Conservation (phyloP, 495 filamentous ascomycete genomes). For the Penicillium antarcticum region DNA sequence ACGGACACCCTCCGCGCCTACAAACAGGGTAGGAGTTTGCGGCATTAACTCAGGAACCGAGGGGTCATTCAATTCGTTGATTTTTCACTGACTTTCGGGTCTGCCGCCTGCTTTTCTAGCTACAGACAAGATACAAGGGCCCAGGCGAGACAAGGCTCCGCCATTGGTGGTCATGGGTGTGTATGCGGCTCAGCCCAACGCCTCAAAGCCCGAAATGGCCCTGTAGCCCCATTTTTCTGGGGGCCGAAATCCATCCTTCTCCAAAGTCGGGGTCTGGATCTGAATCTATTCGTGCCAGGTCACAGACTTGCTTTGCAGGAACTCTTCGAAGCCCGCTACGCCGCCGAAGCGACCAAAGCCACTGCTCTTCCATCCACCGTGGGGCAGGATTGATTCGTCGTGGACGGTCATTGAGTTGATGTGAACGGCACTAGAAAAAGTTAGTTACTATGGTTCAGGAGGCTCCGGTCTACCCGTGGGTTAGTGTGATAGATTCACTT, state of each 20-base stretch:
- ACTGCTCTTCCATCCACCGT: conserved; percentile 83
- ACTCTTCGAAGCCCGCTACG: conserved; percentile 63
- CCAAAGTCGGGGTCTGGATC: neutral
- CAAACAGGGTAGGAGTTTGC: too few relatives aligned
- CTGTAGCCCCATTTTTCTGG: neutral
- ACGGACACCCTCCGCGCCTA: too few relatives aligned
- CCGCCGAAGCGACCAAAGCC: conserved; percentile 73
- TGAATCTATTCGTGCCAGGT: conserved; percentile 53
- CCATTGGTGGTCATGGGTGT: neutral
- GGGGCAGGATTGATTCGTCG: conserved; percentile 74
- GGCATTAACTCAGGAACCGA: too few relatives aligned
- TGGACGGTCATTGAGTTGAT: conserved; percentile 85
- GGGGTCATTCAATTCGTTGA: neutral
- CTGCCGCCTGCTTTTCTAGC: neutral
- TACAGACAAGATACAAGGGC: neutral
- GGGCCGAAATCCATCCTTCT: neutral
- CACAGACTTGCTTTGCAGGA: conserved; percentile 79
- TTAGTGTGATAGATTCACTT: conserved; percentile 9
- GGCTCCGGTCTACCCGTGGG: neutral
- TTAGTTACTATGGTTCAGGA: neutral
- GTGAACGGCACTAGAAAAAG: conserved; percentile 61
- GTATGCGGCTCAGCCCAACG: neutral
- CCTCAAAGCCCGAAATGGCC: too few relatives aligned
- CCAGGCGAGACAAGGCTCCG: neutral
- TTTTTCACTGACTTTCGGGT: neutral